Evolutionary conservation across 2,329 filamentous ascomycete genomes (phyloP).

Genomic region (Albifimbria verrucaria): DNA sequence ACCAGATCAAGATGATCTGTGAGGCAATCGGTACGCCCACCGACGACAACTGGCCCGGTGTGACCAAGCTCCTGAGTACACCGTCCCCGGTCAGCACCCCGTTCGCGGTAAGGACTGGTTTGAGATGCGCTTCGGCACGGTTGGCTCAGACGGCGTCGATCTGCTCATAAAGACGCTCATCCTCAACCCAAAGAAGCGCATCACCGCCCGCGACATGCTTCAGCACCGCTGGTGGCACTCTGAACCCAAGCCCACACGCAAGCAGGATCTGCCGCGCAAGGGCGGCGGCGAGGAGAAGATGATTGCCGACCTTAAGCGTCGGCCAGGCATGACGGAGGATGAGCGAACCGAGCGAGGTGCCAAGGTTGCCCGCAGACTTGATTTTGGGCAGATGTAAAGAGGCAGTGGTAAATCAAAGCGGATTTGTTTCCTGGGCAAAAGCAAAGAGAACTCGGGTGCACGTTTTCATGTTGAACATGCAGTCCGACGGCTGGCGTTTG

Average conservation of each 20-base stretch:
- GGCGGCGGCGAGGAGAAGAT: slow-evolving; percentile 70
- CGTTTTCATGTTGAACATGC: too few species aligned
- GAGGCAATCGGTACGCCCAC: slow-evolving; percentile 84
- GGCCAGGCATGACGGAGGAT: slow-evolving; percentile 65
- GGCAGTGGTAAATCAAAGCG: too few species aligned
- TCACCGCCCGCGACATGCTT: slow-evolving; percentile 73
- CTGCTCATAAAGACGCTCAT: slow-evolving; percentile 80
- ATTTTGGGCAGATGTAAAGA: slow-evolving; percentile 60
- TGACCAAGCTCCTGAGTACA: slow-evolving; percentile 76
- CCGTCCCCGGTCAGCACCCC: slow-evolving; percentile 62
- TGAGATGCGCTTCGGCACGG: slow-evolving; percentile 71
- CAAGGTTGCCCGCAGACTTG: slow-evolving; percentile 79
- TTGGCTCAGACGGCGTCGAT: slow-evolving; percentile 81
- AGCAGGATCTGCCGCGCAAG: slow-evolving; percentile 78
- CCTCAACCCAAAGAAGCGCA: slow-evolving; percentile 82
- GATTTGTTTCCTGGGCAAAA: too few species aligned
- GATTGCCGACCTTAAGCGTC: slow-evolving; percentile 76
- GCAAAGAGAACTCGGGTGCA: too few species aligned
- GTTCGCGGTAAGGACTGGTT: slow-evolving; percentile 70
- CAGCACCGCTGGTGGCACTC: slow-evolving; percentile 82
- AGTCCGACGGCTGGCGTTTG: too few species aligned
- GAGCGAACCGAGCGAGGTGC: slow-evolving; percentile 49
- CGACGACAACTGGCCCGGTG: slow-evolving; percentile 94
- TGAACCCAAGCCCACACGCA: slow-evolving; percentile 78
- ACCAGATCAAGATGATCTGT: slow-evolving; percentile 82